Conservation (phyloP, 2,329 filamentous ascomycete species). For the Raffaelea deltoideospora region DNA sequence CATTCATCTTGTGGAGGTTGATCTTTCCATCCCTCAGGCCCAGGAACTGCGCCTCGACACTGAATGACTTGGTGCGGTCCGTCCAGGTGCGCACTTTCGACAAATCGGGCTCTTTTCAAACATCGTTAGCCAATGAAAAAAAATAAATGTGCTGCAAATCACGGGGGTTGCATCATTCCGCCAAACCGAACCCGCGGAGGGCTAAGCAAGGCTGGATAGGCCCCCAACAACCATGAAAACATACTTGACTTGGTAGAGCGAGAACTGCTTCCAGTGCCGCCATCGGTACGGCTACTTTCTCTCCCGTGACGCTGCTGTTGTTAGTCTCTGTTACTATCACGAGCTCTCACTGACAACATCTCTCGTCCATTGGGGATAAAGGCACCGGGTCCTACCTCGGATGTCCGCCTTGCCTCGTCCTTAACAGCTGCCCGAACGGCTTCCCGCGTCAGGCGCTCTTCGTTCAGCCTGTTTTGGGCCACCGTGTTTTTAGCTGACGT, state of each 20-base stretch:
- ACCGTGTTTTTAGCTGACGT: conserved; percentile 46
- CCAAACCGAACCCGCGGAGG: no score
- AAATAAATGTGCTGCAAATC: no score
- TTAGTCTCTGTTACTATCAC: conserved; percentile 38
- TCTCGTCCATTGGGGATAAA: conserved; percentile 65
- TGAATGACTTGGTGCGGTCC: conserved; percentile 89
- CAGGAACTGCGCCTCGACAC: conserved; percentile 91
- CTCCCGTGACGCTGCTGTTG: no score
- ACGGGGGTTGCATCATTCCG: no score
- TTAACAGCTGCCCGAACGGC: conserved; percentile 46
- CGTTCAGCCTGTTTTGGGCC: conserved; percentile 65
- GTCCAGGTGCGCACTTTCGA: conserved; percentile 84
- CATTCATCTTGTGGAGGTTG: conserved; percentile 93
- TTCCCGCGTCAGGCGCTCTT: conserved; percentile 70
- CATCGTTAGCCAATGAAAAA: conserved; percentile 3
- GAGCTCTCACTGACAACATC: conserved; percentile 54
- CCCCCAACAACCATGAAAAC: no score
- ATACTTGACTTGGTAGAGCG: conserved; percentile 35
- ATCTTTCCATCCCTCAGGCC: conserved; percentile 92
- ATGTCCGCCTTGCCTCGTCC: conserved; percentile 42
- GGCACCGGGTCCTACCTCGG: conserved; percentile 66
- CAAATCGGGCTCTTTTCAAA: conserved; percentile 56
- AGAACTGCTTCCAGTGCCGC: conserved; percentile 38
- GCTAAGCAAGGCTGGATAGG: no score
- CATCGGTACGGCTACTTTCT: conserved; percentile 54